A percentile compares a stretch with the other conserved stretches of the same genome.
Conservation (phyloP, 176 grass and related monocot species). For the Ensete ventricosum region DNA sequence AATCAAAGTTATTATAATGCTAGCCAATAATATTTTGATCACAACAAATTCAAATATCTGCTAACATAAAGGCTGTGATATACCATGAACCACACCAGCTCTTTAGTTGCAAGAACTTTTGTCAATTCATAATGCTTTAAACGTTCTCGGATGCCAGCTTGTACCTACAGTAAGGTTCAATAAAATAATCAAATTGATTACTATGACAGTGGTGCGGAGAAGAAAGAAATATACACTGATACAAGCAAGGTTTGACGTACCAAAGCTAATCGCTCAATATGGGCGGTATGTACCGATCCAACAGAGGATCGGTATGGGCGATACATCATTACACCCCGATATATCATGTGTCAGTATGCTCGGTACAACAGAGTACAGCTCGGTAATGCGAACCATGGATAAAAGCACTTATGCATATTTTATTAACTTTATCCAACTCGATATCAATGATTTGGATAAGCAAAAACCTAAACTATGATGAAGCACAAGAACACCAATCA, state of each 20-base stretch:
- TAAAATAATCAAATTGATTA: not conserved
- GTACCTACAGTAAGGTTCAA: slow-evolving; percentile 49
- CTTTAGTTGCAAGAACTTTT: slow-evolving; percentile 65
- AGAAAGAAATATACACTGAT: slow-evolving; percentile 1
- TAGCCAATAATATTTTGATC: slow-evolving; percentile 21
- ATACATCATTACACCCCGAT: too few species aligned
- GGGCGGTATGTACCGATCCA: too few species aligned
- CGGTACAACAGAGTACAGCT: too few species aligned
- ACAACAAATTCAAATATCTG: slow-evolving; percentile 17
- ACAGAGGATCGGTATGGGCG: not conserved
- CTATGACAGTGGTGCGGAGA: slow-evolving; percentile 1
- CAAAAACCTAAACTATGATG: not conserved
- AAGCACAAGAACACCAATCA: not conserved
- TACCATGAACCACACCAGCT: slow-evolving; percentile 90
- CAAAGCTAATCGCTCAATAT: too few species aligned
- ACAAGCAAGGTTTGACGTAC: not conserved
- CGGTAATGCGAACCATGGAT: too few species aligned
- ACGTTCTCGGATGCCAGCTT: slow-evolving; percentile 59
- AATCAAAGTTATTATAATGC: slow-evolving; percentile 12
- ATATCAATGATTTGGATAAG: not conserved
- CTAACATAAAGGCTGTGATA: not conserved
- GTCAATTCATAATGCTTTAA: slow-evolving; percentile 59
- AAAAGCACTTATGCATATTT: too few species aligned
- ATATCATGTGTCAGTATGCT: too few species aligned
- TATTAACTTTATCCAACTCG: too few species aligned